Conservation (phyloP, 148 eudicot species). For the Rhododendron ovatum region DNA sequence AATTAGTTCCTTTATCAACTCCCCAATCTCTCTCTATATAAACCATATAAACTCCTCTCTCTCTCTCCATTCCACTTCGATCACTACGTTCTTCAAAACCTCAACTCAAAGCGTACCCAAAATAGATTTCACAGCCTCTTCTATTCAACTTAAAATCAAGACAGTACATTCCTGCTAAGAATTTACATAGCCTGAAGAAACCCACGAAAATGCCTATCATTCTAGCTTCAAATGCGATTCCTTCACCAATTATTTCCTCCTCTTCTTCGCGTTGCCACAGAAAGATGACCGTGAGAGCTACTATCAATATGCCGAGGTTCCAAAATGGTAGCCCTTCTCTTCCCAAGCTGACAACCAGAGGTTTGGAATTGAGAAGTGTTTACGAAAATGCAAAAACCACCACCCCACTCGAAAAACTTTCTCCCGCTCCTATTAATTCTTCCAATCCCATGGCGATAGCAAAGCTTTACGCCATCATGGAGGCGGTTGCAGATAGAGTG, state of each 20-base stretch:
- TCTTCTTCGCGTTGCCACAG: not conserved
- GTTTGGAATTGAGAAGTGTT: not conserved
- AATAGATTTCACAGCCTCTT: not conserved
- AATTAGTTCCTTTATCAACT: not conserved
- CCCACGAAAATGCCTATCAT: not conserved
- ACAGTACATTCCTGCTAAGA: not conserved
- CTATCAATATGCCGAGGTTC: not conserved
- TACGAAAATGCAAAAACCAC: not conserved
- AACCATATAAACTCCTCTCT: not conserved
- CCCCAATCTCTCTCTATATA: not conserved
- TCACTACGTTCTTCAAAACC: not conserved
- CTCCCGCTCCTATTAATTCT: not conserved
- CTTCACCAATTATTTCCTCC: not conserved
- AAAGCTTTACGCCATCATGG: constrained; percentile 27
- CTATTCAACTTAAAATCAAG: not conserved
- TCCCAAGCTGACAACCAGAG: not conserved
- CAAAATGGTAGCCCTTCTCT: not conserved
- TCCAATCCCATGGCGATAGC: not conserved
- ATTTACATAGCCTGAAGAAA: not conserved
- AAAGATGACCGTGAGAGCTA: not conserved
- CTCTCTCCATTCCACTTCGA: not conserved
- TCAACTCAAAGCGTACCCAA: not conserved
- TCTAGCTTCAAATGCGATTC: not conserved
- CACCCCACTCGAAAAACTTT: not conserved
- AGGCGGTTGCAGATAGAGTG: constrained; percentile 25